A percentile compares a stretch with the other conserved stretches of the same genome.
Evolutionary conservation across 1,139 yeast genomes (phyloP).

Genomic region (Yamadazyma sp.): DNA sequence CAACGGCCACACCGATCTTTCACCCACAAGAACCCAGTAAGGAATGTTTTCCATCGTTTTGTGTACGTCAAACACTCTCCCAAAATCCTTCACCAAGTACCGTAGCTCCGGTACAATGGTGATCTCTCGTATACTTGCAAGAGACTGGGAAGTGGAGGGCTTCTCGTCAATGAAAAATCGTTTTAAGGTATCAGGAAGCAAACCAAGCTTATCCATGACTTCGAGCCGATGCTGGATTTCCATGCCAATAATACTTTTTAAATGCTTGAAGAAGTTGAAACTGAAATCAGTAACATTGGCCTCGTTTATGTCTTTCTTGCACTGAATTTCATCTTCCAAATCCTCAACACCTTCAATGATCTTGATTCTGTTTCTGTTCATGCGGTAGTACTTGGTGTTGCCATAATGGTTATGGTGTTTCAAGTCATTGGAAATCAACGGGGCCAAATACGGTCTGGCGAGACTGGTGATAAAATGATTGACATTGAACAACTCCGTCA

Average conservation of each 20-base stretch:
- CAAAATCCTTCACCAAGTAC: conserved; percentile 64
- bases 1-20: conserved; percentile 91
- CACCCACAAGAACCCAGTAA: conserved; percentile 91
- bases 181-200: conserved; percentile 68
- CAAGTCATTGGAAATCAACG: conserved; percentile 78
- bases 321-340: conserved; percentile 16
- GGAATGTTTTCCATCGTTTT: conserved; percentile 70
- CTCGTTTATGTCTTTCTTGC: conserved; percentile 16
- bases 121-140: conserved; percentile 61
- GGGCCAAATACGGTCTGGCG: conserved; percentile 92
- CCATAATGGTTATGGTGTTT: conserved; percentile 55
- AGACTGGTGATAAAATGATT: conserved; percentile 87
- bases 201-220: conserved; percentile 74
- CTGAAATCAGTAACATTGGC: conserved; percentile 30
- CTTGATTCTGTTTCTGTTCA: conserved; percentile 5
- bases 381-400: conserved; percentile 24
- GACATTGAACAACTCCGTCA: conserved; percentile 90
- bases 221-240: conserved; percentile 85
- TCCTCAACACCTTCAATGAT: conserved; percentile 7
- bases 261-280: conserved; percentile 32
- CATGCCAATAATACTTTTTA: conserved; percentile 41
- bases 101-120: conserved; percentile 88
- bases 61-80: conserved; percentile 74
- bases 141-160: conserved; percentile 63
- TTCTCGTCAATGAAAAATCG: conserved; percentile 85